A percentile compares a stretch with the other conserved stretches of the same genome.
Conservation (phyloP, 352 stramenopile genomes). For the Phytophthora macrochlamydospora region DNA sequence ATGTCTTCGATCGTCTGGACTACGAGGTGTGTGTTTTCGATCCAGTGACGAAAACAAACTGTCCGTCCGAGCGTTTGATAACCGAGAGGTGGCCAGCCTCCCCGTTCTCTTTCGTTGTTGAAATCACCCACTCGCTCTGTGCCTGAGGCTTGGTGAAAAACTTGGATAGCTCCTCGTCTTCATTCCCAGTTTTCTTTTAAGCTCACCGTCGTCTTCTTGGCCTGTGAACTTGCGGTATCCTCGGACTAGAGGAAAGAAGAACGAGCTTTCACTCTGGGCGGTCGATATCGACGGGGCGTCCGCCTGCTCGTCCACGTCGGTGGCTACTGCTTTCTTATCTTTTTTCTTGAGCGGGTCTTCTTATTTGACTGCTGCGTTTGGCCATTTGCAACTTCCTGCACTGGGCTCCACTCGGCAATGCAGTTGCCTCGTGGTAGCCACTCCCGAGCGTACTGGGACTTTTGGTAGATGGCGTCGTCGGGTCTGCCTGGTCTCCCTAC, state of each 20-base stretch:
- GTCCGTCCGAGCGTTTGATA: constrained; percentile 66
- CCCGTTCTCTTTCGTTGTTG: constrained; percentile 82
- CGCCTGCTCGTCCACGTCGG: not conserved
- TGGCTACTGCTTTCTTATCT: constrained; percentile 4
- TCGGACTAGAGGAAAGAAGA: constrained; percentile 63
- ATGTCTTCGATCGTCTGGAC: constrained; percentile 57
- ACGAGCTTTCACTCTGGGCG: constrained; percentile 1
- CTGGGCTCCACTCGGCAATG: constrained; percentile 51
- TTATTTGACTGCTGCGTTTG: no score
- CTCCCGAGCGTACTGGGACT: constrained; percentile 65
- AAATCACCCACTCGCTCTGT: constrained; percentile 59
- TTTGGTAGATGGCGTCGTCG: constrained; percentile 76
- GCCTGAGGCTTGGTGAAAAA: constrained; percentile 75
- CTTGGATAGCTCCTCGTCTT: constrained; percentile 60
- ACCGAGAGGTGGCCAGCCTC: constrained; percentile 77
- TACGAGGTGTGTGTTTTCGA: constrained; percentile 86
- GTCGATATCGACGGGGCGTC: no score
- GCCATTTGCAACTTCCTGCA: not conserved
- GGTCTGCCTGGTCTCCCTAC: constrained; percentile 64
- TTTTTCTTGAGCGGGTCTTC: not conserved
- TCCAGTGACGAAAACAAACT: constrained; percentile 72
- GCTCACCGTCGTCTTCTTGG: constrained; percentile 78
- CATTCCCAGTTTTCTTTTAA: constrained; percentile 26
- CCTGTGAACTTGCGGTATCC: constrained; percentile 85
- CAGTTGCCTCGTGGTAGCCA: constrained; percentile 80